These are phyloP conservation scores for Plasmodium berghei DNA, from an alignment of 169 alveolate species.

Conservation along the genomic window DNA sequence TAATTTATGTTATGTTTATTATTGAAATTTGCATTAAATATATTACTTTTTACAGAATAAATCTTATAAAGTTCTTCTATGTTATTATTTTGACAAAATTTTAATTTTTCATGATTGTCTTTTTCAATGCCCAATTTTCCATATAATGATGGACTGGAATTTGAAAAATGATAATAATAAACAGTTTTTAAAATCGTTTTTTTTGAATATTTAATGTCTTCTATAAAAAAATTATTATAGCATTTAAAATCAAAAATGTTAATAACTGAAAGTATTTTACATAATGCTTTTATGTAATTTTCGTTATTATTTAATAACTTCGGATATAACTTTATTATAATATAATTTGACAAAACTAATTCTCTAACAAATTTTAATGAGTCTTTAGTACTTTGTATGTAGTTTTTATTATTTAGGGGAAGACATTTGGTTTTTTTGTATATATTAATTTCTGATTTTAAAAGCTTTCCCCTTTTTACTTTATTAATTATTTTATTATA, in stretches of 20 bases:
- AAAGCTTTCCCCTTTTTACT: slow-evolving; percentile 58
- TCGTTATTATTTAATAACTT: slow-evolving; percentile 23
- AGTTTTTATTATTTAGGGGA: neutral
- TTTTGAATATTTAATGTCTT: slow-evolving; percentile 20
- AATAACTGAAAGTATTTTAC: slow-evolving; percentile 57
- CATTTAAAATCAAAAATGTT: slow-evolving; percentile 38
- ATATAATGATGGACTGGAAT: neutral
- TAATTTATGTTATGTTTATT: neutral
- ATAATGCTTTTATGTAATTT: slow-evolving; percentile 37
- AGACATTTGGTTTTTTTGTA: slow-evolving; percentile 21
- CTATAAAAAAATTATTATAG: slow-evolving; percentile 17
- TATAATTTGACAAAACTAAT: slow-evolving; percentile 41
- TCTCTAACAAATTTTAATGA: slow-evolving; percentile 57
- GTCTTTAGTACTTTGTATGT: slow-evolving; percentile 13
- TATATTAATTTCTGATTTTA: slow-evolving; percentile 48
- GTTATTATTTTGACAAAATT: neutral
- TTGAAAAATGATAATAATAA: slow-evolving; percentile 32
- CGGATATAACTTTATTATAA: slow-evolving; percentile 47
- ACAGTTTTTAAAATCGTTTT: slow-evolving; percentile 10
- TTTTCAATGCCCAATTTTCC: neutral
- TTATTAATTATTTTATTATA: slow-evolving; percentile 29
- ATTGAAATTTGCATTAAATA: neutral
- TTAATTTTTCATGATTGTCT: neutral
- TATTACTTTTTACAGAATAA: neutral
- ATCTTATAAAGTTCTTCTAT: neutral